Evolutionary conservation across 495 filamentous ascomycete species (phyloP), one percentile per base, ranked within the genome.

Genomic region (Talaromyces ruber): DNA sequence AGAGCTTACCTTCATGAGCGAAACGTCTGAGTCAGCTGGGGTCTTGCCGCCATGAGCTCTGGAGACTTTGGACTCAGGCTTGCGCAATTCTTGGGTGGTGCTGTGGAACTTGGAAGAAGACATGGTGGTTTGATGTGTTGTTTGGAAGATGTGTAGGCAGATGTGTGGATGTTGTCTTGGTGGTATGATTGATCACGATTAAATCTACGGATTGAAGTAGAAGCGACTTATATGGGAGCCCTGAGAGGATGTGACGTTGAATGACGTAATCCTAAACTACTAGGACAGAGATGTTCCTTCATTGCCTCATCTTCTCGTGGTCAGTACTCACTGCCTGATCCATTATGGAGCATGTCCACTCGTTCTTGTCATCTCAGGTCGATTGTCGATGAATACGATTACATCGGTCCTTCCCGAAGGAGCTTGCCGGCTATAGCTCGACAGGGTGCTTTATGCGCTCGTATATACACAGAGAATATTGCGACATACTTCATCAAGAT

Each of bases 71-170:
- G 79, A 80, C 66, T 85, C 80, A 1, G 70, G 34, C 71, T 82
- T 84, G 67, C 78, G 78, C 53, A 83, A 50, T 66, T 84, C 79
- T 64, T 84, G 73, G 37, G 67, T 67, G 63, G 81, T 84, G 45
- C 72, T 70, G 72, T 83, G 79, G 71, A 76, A 83, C 61, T 54
- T 54, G 51, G 51, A 28, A 11, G 51, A 54, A 26, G 51, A 54
- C 51, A 54, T 54, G 51, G 2, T 47, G 43, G 8, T 47, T n/a
- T 47, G 18, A 8, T 47, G 5, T 47, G 3, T n/a, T 37, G 34
- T 11, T 2, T 37, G 39, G 16, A 37, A 14, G 11, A 37, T 37
- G 11, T 16, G n/a, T 47, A 47, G 43, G 1, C 9, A n/a, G 43
- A 9, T 21, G n/a, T 21, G n/a, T 8, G 6, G 43, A 21, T 47